phyloP scores from a whole-genome alignment of 345 rosid genomes.

The Arabidopsis arenosa region DNA sequence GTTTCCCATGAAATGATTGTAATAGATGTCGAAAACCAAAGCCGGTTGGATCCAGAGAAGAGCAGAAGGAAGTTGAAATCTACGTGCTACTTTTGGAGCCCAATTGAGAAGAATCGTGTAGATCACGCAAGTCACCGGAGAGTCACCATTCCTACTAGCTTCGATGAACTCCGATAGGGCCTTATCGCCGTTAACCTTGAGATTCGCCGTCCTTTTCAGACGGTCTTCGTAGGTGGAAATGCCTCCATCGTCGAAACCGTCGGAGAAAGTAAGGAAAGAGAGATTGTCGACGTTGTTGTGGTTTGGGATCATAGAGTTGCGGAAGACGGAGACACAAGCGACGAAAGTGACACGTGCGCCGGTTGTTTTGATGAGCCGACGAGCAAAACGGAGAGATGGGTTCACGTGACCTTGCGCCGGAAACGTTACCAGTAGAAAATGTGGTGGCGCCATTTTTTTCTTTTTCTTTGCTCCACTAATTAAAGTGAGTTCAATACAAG shows the following conservation, averaged over 20 bases:
- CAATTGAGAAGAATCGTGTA: slow-evolving; percentile 57
- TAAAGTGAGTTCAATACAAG: slow-evolving; percentile 17
- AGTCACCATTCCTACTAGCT: slow-evolving; percentile 27
- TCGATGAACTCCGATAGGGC: slow-evolving; percentile 37
- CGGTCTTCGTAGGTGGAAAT: slow-evolving; percentile 30
- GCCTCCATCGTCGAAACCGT: slow-evolving; percentile 65
- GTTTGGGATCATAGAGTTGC: slow-evolving; percentile 43
- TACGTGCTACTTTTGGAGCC: slow-evolving; percentile 61
- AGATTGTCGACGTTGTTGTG: slow-evolving; percentile 45
- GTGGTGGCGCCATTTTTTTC: slow-evolving; percentile 46
- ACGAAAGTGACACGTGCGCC: slow-evolving; percentile 62
- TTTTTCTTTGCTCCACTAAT: background rate
- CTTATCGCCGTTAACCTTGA: slow-evolving; percentile 35
- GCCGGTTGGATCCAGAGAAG: slow-evolving; percentile 81
- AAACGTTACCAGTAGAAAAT: slow-evolving; percentile 57
- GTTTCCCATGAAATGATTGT: slow-evolving; percentile 60
- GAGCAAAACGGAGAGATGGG: slow-evolving; percentile 73
- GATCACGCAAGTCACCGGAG: slow-evolving; percentile 46
- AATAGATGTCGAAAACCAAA: slow-evolving; percentile 59
- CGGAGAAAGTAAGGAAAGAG: slow-evolving; percentile 64
- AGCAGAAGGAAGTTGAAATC: slow-evolving; percentile 48
- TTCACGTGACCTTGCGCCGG: slow-evolving; percentile 78
- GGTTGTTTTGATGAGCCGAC: slow-evolving; percentile 47
- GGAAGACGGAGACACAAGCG: slow-evolving; percentile 48
- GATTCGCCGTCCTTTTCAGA: slow-evolving; percentile 19